Base-by-base conservation (phyloP, 1,284 basidiomycete genomes). In the Cryptococcus deneoformans region DNA sequence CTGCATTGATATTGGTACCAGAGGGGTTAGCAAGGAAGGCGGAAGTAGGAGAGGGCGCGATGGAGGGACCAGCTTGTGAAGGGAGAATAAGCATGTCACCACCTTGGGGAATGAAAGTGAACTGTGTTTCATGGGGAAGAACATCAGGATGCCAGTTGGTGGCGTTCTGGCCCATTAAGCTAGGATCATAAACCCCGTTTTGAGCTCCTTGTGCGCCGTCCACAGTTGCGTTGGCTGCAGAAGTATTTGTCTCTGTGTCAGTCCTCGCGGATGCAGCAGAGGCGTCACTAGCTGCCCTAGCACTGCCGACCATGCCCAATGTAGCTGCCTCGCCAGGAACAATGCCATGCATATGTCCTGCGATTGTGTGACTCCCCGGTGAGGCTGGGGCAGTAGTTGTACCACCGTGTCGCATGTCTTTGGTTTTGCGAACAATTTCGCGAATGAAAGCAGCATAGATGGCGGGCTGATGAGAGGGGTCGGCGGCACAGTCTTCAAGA, bases 401-500 rank as follows among this genome's bases (percentile, higher is more conserved):
- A 10, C 48, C 52, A 11, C 53, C 56, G 24, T 64, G 59, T 37
- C 66, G 56, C 11, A 63, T 43, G 54, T 77, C 70, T 84, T 85
- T 59, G 0, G 73, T 76, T 56, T 74, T 74, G 40, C 73, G 69
- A 8, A 80, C 71, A 50, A 80, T 84, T 10, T 89, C 89, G 6
- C 88, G 86, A 29, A 95, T 82, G 80, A 95, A 93, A 12, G 85
- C 82, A 66, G 87, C 87, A 79, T 96, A 95, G 54, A 95, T 81
- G 5, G 88, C 86, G 0, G 90, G 90, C 0, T 92, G 91, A 70
- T 95, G 92, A 8, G 84, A 79, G 1, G 86, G 80, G 67, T 87
- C 87, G 46, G 85, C 86, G 24, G 91, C 86, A 54, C 87, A 83
- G 24, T 80, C 82, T 67, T 91, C 89, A 35, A 94, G 82, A 0